Base-by-base conservation (phyloP, 805 yeast species). In the Hyphopichia homilentoma region DNA sequence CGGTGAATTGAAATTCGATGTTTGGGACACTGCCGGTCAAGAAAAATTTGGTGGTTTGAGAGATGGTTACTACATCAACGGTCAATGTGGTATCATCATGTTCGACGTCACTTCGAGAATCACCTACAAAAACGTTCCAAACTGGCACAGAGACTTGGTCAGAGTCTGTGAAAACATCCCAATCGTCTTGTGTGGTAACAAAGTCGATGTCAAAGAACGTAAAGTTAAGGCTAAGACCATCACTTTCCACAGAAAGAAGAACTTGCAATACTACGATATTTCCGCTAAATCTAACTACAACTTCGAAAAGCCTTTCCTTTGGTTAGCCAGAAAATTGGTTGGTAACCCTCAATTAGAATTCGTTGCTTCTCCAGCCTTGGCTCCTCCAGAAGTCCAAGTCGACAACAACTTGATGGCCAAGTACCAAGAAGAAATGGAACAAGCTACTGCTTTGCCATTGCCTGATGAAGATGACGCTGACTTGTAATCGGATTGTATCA, bases 381-480 rank as follows among this genome's bases (percentile, higher is more conserved):
- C 96, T 60, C 98, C 99, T 56, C 97, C 99, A 60, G 98, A 93
- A 79, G 97, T 90, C 53, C 84, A 81, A 63, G 97, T 93, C 57
- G 98, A 93, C 62, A 86, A 85, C 53, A 93, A 83, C 57, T 79
- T 93, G 73, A 87, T 93, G 97, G 84, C 80, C 74, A 89, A 90
- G 75, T 93, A 93, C 78, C 96, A 93, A 79, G 94, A 88, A 64
- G 98, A 93, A 77, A 90, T 93, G 95, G 97, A 87, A 67, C 94
- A 85, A 73, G 99, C 99, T 58, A 87, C 97, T 53, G 96, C 97
- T 50, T 77, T 93, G 79, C 98, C 99, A 68, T 83, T 93, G 68
- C 99, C 99, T 51, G 99, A 93, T 74, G 99, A 93, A 77, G 99
- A 93, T 66, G 99, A 93, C 61, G 97, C 96, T 61, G 99, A 93